Evolutionary conservation across 805 yeast species (phyloP).

Genomic region (Nakazawaea sp.): DNA sequence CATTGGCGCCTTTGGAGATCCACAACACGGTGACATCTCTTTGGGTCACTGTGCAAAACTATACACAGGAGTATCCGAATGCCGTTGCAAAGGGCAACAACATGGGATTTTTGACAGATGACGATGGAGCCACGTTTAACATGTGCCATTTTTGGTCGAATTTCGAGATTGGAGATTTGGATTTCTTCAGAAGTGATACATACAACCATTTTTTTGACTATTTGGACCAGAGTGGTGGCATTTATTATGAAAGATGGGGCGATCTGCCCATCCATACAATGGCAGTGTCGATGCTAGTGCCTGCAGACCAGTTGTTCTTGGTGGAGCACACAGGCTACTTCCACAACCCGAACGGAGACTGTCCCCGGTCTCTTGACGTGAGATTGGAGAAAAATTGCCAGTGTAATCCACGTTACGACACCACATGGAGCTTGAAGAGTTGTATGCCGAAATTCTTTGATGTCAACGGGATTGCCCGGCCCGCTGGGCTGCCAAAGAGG

Average conservation of each 20-base stretch:
- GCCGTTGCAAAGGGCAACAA: conserved; percentile 40
- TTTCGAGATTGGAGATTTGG: conserved; percentile 47
- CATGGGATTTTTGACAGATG: conserved; percentile 41
- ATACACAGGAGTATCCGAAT: conserved; percentile 38
- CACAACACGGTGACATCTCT: conserved; percentile 45
- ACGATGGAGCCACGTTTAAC: conserved; percentile 34
- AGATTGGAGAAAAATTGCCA: conserved; percentile 41
- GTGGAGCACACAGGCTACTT: conserved; percentile 47
- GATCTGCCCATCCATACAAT: conserved; percentile 31
- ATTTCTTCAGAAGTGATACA: conserved; percentile 38
- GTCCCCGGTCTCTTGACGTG: conserved; percentile 45
- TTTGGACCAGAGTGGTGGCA: conserved; percentile 42
- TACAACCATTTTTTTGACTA: conserved; percentile 38
- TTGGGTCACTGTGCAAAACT: conserved; percentile 41
- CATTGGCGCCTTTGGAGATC: conserved; percentile 42
- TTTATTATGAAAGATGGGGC: conserved; percentile 57
- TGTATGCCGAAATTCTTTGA: conserved; percentile 41
- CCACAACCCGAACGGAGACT: conserved; percentile 51
- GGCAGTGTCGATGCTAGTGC: conserved; percentile 23
- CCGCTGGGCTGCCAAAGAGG: conserved; percentile 18
- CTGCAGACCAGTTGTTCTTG: conserved; percentile 22
- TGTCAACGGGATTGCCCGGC: conserved; percentile 23
- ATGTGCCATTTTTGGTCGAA: conserved; percentile 64
- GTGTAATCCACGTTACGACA: conserved; percentile 42
- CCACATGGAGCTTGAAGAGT: conserved; percentile 42